Evolutionary conservation across 345 rosid genomes (phyloP).

Genomic region (Garcia nutans): DNA sequence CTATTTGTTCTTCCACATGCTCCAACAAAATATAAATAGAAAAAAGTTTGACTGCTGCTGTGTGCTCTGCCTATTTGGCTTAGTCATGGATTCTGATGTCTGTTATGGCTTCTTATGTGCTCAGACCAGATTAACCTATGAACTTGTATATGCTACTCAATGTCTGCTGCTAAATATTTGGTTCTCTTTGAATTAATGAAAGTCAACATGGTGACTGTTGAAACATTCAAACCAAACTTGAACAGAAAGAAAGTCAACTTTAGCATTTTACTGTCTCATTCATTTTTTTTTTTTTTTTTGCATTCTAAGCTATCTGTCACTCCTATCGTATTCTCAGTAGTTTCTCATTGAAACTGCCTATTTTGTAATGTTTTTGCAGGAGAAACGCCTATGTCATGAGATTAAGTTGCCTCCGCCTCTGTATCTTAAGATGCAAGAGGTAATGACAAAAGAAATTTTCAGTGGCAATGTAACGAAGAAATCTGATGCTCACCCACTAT

Average conservation of each 20-base stretch:
- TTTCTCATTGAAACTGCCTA: background rate
- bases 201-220: too few relatives aligned
- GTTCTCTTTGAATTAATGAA: background rate
- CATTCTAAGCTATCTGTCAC: background rate
- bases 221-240: background rate
- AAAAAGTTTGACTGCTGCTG: background rate
- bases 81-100: background rate
- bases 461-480: conserved; percentile 69
- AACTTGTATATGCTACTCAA: too few relatives aligned
- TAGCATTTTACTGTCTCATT: background rate
- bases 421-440: conserved; percentile 85
- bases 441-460: conserved; percentile 71
- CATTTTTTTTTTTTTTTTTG: background rate
- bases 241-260: background rate
- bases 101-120: background rate
- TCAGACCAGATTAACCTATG: background rate
- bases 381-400: conserved; percentile 80
- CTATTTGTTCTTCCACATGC: background rate
- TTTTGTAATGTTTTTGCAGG: conserved; percentile 47
- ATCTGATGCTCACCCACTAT: conserved; percentile 70
- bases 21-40: background rate
- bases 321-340: background rate
- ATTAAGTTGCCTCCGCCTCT: conserved; percentile 67
- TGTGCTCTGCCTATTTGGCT: background rate
- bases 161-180: background rate